phyloP scores from a whole-genome alignment of 495 filamentous ascomycete genomes.

The Penicillium cosmopolitanum region DNA sequence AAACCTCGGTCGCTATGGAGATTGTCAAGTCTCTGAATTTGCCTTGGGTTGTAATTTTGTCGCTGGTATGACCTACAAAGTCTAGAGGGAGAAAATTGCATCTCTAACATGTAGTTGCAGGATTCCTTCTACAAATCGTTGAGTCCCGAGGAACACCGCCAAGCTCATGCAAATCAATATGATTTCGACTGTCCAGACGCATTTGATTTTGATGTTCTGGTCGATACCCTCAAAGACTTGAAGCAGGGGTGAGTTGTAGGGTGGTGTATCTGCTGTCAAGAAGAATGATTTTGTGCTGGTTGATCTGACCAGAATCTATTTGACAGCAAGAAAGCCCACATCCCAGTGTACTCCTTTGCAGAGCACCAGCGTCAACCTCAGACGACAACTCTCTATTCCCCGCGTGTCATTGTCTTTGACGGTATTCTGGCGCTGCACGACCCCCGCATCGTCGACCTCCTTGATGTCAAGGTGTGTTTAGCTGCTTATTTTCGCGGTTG shows the following conservation, averaged over 20 bases:
- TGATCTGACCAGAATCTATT: conserved; percentile 16
- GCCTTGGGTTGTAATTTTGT: conserved; percentile 96
- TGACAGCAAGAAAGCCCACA: conserved; percentile 82
- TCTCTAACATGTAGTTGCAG: conserved; percentile 51
- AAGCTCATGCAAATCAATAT: conserved; percentile 86
- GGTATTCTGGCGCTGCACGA: conserved; percentile 96
- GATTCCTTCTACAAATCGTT: conserved; percentile 96
- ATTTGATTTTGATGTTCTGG: conserved; percentile 90
- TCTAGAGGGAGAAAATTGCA: not conserved
- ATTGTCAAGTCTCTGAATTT: conserved; percentile 88
- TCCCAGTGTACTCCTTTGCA: conserved; percentile 94
- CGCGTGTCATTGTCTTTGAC: conserved; percentile 92
- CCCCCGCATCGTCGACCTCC: conserved; percentile 76
- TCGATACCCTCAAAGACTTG: conserved; percentile 78
- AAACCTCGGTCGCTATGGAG: conserved; percentile 91
- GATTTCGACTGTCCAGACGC: conserved; percentile 94
- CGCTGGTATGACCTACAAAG: conserved; percentile 67
- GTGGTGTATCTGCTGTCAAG: not conserved
- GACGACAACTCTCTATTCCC: conserved; percentile 90
- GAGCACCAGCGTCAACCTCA: conserved; percentile 79
- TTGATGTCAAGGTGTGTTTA: conserved; percentile 80
- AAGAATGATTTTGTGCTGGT: not conserved
- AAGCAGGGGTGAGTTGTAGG: conserved; percentile 78
- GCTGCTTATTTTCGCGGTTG: not conserved
- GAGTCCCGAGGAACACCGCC: conserved; percentile 68